A percentile compares a stretch with the other conserved stretches of the same genome.
These are phyloP conservation scores for Hypoxylon cercidicola DNA, from an alignment of 495 filamentous ascomycete genomes.

Conservation along the genomic window DNA sequence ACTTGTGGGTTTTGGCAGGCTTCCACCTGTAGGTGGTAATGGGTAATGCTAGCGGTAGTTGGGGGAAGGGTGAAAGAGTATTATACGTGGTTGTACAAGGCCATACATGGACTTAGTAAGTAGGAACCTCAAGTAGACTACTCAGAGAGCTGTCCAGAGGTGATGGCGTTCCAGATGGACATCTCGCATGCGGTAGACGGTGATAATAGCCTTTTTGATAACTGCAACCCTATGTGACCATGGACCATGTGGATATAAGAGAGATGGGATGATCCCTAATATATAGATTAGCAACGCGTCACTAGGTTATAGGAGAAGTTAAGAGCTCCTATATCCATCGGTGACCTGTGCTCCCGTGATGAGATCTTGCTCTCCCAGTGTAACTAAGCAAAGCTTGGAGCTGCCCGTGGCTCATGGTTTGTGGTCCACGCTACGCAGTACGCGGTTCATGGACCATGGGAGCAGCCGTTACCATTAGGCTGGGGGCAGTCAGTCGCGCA, in stretches of 20 bases:
- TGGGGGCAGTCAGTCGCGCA: conserved; percentile 24
- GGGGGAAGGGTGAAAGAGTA: conserved; percentile 14
- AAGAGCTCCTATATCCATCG: conserved; percentile 27
- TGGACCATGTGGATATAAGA: conserved; percentile 36
- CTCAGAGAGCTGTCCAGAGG: conserved; percentile 11
- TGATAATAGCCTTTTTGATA: conserved; percentile 43
- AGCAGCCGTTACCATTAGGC: conserved; percentile 30
- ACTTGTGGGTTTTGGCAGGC: neutral
- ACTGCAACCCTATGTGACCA: conserved; percentile 40
- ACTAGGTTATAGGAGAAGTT: conserved; percentile 41
- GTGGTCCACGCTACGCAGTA: too few relatives aligned
- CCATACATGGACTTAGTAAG: neutral
- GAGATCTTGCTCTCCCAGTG: conserved; percentile 24
- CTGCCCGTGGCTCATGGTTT: neutral
- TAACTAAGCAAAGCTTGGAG: conserved; percentile 19
- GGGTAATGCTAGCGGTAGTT: neutral
- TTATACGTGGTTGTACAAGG: conserved; percentile 38
- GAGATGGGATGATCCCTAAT: conserved; percentile 43
- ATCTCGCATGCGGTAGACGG: conserved; percentile 25
- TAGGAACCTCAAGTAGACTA: conserved; percentile 27
- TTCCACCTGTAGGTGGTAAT: conserved; percentile 1
- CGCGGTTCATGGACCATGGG: too few relatives aligned
- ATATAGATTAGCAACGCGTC: conserved; percentile 42
- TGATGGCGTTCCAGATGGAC: conserved; percentile 36
- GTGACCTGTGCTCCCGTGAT: conserved; percentile 36